phyloP scores from a whole-genome alignment of 495 filamentous ascomycete species.

The Hyaloscypha finlandica region DNA sequence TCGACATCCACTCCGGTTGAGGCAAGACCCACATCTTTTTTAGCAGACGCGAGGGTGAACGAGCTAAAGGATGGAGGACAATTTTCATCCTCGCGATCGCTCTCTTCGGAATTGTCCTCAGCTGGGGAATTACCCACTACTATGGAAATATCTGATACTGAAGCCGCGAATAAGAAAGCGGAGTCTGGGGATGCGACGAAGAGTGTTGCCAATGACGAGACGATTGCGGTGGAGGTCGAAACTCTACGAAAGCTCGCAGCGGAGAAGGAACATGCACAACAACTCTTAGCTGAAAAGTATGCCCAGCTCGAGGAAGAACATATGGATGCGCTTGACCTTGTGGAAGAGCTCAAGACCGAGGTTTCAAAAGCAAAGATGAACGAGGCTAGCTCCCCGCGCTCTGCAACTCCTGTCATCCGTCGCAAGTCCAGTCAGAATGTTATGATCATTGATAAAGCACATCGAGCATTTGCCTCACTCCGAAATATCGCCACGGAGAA shows the following conservation, averaged over 20 bases:
- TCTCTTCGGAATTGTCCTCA: conserved; percentile 92
- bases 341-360: conserved; percentile 88
- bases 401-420: conserved; percentile 72
- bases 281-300: conserved; percentile 73
- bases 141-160: conserved; percentile 60
- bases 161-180: conserved; percentile 41
- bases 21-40: conserved; percentile 84
- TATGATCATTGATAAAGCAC: conserved; percentile 85
- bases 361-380: conserved; percentile 71
- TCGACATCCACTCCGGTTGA: conserved; percentile 53
- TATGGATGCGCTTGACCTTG: conserved; percentile 74
- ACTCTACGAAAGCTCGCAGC: conserved; percentile 64
- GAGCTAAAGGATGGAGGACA: conserved; percentile 75
- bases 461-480: conserved; percentile 86
- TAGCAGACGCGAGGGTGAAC: conserved; percentile 79
- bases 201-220: conserved; percentile 32
- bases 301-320: conserved; percentile 79
- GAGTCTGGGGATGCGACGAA: conserved; percentile 23
- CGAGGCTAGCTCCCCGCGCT: conserved; percentile 63
- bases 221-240: conserved; percentile 65
- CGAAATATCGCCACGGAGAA: conserved; percentile 85
- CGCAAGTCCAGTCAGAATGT: conserved; percentile 93
- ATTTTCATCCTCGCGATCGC: conserved; percentile 87
- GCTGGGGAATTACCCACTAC: conserved; percentile 79
- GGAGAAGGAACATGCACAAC: conserved; percentile 76